Evolutionary conservation across 2,329 filamentous ascomycete species (phyloP).

Genomic region (Raffaelea albimanens): DNA sequence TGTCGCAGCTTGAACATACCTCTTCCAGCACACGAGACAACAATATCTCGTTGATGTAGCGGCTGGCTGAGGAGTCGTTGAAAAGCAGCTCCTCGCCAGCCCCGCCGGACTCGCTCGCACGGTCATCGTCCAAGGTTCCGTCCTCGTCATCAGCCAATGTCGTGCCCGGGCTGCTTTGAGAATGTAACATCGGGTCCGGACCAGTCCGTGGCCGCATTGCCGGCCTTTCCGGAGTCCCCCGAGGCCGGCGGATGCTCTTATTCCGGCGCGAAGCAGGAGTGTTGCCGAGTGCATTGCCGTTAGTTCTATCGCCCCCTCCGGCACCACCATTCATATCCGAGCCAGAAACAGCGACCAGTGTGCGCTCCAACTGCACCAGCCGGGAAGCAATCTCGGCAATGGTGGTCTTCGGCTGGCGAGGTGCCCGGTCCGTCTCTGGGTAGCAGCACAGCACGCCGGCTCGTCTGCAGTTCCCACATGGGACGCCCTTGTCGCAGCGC

Average conservation of each 20-base stretch:
- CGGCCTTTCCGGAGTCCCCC: too few relatives aligned
- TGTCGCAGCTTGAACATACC: conserved; percentile 1
- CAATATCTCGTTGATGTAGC: conserved; percentile 17
- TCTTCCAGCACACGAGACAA: conserved; percentile 15
- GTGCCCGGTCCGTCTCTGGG: conserved; percentile 7
- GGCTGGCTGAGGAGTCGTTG: conserved; percentile 10
- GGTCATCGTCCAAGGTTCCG: not conserved
- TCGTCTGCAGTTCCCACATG: conserved; percentile 15
- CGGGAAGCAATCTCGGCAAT: conserved; percentile 16
- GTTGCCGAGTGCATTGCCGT: too few relatives aligned
- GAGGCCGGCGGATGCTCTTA: too few relatives aligned
- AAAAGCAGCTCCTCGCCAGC: conserved; percentile 11
- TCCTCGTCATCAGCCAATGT: not conserved
- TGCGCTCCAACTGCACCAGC: conserved; percentile 15
- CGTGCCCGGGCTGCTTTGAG: too few relatives aligned
- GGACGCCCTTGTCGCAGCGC: conserved; percentile 17
- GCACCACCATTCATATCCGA: not conserved
- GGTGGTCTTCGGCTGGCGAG: conserved; percentile 14
- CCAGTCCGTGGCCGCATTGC: too few relatives aligned
- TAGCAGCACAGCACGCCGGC: conserved; percentile 17
- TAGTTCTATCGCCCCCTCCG: not conserved
- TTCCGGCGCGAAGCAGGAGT: too few relatives aligned
- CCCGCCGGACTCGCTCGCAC: conserved; percentile 1
- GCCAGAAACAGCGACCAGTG: conserved; percentile 15
- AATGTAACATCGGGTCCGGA: too few relatives aligned